Evolutionary conservation across 179 eudicot genomes (phyloP), one percentile per base, ranked within the genome.

Genomic region (Kewa caespitosa): DNA sequence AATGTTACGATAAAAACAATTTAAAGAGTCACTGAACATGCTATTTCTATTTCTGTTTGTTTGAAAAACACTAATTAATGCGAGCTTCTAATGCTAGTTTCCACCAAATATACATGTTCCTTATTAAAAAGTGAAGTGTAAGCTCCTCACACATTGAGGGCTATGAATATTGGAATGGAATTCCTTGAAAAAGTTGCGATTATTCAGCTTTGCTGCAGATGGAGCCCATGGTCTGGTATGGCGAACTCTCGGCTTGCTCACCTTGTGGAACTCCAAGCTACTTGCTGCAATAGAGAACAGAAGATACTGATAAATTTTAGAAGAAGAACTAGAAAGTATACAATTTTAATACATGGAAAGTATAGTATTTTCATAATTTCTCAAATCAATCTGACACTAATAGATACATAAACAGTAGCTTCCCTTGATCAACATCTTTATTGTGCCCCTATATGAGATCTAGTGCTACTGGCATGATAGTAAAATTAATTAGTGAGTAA

Each of bases 221-320:
- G 91, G 84, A 70, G 80, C 85, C 90, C 90, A 90, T 36, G 93
- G 91, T 79, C 83, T 84, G 71, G 90, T 76, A 72, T 86, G 87
- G 37, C 92, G 87, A 73, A 88, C 88, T 79, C 87, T 87, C 17
- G 93, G 91, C 83, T 89, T 94, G 89, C 87, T 87, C 80, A 89
- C 80, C 84, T 90, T 92, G 84, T 88, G 83, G 57, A 90, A 87
- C 75, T 87, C 87, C 79, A 89, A 69, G 77, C 82, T 70, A 75
- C 80, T 80, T 62, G 85, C 91, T 89, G 81, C 80, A 70, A 52
- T 38, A 50, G 59, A 14, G 39, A 76, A 69, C 54, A 34, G 46
- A 34, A 65, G 71, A 43, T 34, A 57, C 30, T 28, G 50, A 72
- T n/a, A n/a, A n/a, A n/a, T n/a, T n/a, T n/a, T n/a, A n/a, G n/a